Percentiles rank a stretch among this genome's conserved stretches.
These are phyloP conservation scores for Xylariaceae sp. DNA, from an alignment of 2,329 filamentous ascomycete genomes.

Conservation along the genomic window DNA sequence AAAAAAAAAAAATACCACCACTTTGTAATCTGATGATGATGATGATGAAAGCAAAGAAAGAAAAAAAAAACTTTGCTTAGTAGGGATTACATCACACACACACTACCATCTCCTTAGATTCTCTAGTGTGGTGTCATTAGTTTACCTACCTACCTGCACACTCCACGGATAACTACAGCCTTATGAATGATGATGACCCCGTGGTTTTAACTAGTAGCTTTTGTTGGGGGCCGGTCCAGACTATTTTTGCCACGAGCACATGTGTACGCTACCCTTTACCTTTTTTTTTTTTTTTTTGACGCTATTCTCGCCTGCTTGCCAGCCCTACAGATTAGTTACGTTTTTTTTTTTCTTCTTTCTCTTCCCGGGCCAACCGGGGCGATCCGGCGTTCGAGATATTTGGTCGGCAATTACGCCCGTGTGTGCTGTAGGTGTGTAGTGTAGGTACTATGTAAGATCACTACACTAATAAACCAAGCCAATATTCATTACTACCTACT, in stretches of 20 bases:
- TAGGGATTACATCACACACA: no score
- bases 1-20: background rate
- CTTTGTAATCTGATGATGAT: background rate
- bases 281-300: background rate
- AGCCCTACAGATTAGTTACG: no score
- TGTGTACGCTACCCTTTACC: background rate
- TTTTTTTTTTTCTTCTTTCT: background rate
- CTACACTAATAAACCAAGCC: no score
- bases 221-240: no score
- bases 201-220: no score
- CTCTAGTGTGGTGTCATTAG: no score
- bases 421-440: no score
- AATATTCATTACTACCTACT: no score
- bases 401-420: background rate
- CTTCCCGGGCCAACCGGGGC: background rate
- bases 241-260: no score
- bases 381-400: background rate
- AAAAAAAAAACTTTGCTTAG: background rate
- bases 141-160: no score
- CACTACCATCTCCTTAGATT: no score
- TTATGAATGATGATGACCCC: background rate
- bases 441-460: no score
- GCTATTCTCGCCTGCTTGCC: background rate
- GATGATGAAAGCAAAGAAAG: background rate
- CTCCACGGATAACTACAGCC: background rate